Conservation (phyloP, 352 stramenopile genomes). For the Globisporangium mamillatum region DNA sequence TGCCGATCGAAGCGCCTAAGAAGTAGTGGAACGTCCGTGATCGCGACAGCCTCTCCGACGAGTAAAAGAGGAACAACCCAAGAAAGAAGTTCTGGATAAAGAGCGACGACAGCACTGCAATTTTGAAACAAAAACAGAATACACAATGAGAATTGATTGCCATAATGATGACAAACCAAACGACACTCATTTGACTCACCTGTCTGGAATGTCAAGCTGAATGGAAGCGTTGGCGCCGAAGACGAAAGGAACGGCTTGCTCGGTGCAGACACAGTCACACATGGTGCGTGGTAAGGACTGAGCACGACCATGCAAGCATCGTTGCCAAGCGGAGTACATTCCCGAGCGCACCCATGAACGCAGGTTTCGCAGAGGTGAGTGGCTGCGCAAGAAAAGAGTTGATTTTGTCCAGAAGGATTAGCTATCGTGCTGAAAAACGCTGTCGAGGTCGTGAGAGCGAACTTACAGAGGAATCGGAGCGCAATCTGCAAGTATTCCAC, state of each 20-base stretch:
- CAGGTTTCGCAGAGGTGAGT: constrained; percentile 71
- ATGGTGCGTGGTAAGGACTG: constrained; percentile 79
- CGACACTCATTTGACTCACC: constrained; percentile 32
- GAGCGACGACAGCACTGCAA: constrained; percentile 56
- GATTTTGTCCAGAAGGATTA: not conserved
- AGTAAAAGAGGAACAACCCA: constrained; percentile 68
- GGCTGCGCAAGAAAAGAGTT: constrained; percentile 24
- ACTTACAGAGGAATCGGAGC: constrained; percentile 47
- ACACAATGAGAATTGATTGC: not conserved
- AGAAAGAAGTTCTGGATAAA: constrained; percentile 78
- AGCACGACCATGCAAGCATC: constrained; percentile 52
- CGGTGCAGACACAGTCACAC: constrained; percentile 59
- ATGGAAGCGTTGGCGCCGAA: constrained; percentile 38
- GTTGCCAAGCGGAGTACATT: constrained; percentile 38
- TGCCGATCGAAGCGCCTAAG: constrained; percentile 57
- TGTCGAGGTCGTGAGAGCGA: not conserved
- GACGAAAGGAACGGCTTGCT: constrained; percentile 56
- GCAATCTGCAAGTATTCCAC: constrained; percentile 41
- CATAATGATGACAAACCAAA: not conserved
- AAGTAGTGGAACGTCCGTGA: constrained; percentile 81
- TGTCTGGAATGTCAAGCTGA: constrained; percentile 65
- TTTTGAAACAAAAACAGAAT: not conserved
- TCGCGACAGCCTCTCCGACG: constrained; percentile 55
- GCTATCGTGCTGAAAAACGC: not conserved
- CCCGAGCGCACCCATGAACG: constrained; percentile 55